phyloP scores from a whole-genome alignment of 106 monocot genomes.

The Agapanthus africanus region DNA sequence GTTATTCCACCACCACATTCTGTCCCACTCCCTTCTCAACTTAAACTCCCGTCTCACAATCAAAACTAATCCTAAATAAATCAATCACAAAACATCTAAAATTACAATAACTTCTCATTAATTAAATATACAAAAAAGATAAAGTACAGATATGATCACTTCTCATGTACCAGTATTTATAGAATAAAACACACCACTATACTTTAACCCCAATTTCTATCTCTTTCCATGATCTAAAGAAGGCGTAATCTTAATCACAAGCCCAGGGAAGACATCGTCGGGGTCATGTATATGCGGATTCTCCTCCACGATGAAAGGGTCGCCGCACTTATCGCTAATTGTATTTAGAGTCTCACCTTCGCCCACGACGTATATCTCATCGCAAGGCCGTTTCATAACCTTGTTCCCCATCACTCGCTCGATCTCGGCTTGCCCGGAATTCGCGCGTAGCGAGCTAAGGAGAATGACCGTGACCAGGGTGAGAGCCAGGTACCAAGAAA shows the following conservation, averaged over 20 bases:
- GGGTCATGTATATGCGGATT: constrained; percentile 47
- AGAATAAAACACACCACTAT: too few relatives aligned
- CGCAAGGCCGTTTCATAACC: constrained; percentile 17
- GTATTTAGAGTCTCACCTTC: constrained; percentile 47
- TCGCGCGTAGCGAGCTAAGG: background rate
- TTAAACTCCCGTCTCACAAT: too few relatives aligned
- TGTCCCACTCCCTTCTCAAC: too few relatives aligned
- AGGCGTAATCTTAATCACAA: constrained; percentile 33
- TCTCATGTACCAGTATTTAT: too few relatives aligned
- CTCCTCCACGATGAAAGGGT: constrained; percentile 41
- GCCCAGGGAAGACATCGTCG: constrained; percentile 51
- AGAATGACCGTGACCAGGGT: constrained; percentile 10
- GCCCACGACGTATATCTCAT: constrained; percentile 43
- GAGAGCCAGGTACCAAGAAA: constrained; percentile 13
- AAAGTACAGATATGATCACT: too few relatives aligned
- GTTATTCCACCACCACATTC: too few relatives aligned
- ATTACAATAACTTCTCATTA: too few relatives aligned
- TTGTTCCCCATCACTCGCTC: background rate
- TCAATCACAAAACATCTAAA: too few relatives aligned
- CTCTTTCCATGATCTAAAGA: too few relatives aligned
- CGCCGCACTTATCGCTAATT: constrained; percentile 47
- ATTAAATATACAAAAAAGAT: too few relatives aligned
- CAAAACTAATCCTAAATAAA: too few relatives aligned
- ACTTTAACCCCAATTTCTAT: too few relatives aligned
- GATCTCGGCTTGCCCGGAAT: background rate